Evolutionary conservation across 352 stramenopile species (phyloP).

Genomic region (Phytophthora rubi): DNA sequence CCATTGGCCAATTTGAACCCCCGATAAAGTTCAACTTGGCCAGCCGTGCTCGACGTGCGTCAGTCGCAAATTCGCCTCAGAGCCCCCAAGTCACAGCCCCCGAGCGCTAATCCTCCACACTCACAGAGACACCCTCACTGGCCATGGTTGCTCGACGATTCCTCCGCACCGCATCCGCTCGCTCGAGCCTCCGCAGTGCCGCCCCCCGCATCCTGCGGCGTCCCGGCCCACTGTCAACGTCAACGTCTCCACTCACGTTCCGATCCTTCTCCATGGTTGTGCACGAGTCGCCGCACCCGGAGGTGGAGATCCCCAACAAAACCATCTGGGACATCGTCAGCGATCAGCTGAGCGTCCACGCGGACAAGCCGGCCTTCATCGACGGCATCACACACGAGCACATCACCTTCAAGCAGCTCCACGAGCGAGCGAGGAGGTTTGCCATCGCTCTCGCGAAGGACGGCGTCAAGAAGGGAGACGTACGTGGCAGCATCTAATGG

Average conservation of each 20-base stretch:
- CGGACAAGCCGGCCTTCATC: slow-evolving; percentile 58
- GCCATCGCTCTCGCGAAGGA: slow-evolving; percentile 51
- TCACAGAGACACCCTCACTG: not conserved
- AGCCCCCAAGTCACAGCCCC: slow-evolving; percentile 4
- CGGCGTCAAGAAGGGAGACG: slow-evolving; percentile 50
- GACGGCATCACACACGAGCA: slow-evolving; percentile 58
- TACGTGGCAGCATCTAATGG: slow-evolving; percentile 20
- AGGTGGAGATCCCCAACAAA: slow-evolving; percentile 55
- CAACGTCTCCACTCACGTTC: slow-evolving; percentile 21
- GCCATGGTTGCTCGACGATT: slow-evolving; percentile 42
- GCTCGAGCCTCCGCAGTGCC: slow-evolving; percentile 6
- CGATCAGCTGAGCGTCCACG: slow-evolving; percentile 40
- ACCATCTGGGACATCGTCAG: slow-evolving; percentile 60
- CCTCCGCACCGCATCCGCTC: slow-evolving; percentile 21
- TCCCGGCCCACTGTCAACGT: slow-evolving; percentile 4
- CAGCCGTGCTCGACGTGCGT: slow-evolving; percentile 14
- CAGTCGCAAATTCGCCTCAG: slow-evolving; percentile 17
- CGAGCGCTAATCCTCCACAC: too few species aligned
- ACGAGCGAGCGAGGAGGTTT: slow-evolving; percentile 43
- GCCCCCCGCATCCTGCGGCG: slow-evolving; percentile 3
- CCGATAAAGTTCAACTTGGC: slow-evolving; percentile 27
- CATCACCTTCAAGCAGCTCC: slow-evolving; percentile 55
- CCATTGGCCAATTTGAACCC: slow-evolving; percentile 13
- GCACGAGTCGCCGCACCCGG: slow-evolving; percentile 58
- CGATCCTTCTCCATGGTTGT: slow-evolving; percentile 57